Conservation (phyloP, 169 alveolate genomes). For the Eimeria zaria region DNA sequence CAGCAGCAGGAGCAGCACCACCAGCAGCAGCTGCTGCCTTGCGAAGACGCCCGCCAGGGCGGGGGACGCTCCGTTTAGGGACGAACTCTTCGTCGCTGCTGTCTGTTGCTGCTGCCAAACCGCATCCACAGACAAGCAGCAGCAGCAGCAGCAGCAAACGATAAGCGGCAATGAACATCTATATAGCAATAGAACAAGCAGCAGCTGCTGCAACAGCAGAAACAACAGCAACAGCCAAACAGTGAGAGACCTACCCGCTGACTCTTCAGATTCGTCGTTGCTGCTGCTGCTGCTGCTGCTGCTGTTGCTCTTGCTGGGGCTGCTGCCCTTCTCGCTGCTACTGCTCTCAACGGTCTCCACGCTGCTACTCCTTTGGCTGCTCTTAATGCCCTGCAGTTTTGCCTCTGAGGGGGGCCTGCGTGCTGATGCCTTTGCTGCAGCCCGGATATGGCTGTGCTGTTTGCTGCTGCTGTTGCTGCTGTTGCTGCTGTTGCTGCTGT, state of each 20-base stretch:
- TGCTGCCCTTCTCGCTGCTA: constrained; percentile 29
- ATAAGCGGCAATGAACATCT: too few relatives aligned
- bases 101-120: neutral
- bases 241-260: neutral
- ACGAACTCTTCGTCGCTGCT: constrained; percentile 74
- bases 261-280: constrained; percentile 10
- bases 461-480: constrained; percentile 11
- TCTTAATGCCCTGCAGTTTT: neutral
- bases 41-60: constrained; percentile 19
- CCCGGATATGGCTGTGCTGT: constrained; percentile 5
- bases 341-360: neutral
- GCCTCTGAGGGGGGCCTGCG: neutral
- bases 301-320: neutral
- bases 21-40: constrained; percentile 18
- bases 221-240: neutral
- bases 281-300: constrained; percentile 22
- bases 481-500: constrained; percentile 10
- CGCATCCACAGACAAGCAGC: neutral
- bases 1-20: too few relatives aligned
- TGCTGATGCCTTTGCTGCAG: neutral
- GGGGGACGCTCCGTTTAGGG: neutral
- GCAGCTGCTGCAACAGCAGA: neutral
- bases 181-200: neutral
- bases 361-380: constrained; percentile 20
- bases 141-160: neutral